A percentile compares a stretch with the other conserved stretches of the same genome.
Conservation (phyloP, 257 asterid species). For the Petunia axillaris region DNA sequence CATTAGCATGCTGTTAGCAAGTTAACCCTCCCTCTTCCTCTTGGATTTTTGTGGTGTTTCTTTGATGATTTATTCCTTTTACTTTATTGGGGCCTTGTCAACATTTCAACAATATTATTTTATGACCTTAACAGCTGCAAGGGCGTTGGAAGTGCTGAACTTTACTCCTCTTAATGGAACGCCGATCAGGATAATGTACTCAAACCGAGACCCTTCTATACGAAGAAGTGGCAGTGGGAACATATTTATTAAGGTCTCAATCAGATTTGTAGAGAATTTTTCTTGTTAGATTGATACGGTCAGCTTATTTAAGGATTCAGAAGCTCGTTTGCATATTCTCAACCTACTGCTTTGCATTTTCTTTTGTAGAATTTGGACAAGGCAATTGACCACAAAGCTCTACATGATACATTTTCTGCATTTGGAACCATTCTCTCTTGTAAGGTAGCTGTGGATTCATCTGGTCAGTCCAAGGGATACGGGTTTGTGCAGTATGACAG, state of each 20-base stretch:
- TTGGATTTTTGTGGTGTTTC: background rate
- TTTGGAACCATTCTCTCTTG: conserved; percentile 83
- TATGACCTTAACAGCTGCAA: conserved; percentile 54
- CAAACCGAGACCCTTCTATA: conserved; percentile 79
- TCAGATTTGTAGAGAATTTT: background rate
- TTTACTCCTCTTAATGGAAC: conserved; percentile 86
- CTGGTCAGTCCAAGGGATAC: conserved; percentile 84
- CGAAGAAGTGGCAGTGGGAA: conserved; percentile 87
- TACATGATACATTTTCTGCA: conserved; percentile 81
- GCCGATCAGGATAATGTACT: conserved; percentile 80
- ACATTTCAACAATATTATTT: conserved; percentile 23
- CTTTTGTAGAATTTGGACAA: conserved; percentile 77
- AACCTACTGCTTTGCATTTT: background rate
- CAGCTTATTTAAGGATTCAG: background rate
- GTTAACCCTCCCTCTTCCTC: background rate
- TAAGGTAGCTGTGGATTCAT: conserved; percentile 74
- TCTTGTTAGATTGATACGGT: background rate
- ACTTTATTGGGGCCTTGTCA: background rate
- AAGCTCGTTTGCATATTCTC: background rate
- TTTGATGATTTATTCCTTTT: background rate
- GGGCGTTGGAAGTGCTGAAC: conserved; percentile 75
- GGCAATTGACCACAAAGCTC: conserved; percentile 90
- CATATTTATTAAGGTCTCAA: conserved; percentile 78
- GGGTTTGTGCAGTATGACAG: conserved; percentile 87
- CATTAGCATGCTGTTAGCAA: background rate